These are phyloP conservation scores for Diaporthe velutina DNA, from an alignment of 2,329 filamentous ascomycete species.

Conservation along the genomic window DNA sequence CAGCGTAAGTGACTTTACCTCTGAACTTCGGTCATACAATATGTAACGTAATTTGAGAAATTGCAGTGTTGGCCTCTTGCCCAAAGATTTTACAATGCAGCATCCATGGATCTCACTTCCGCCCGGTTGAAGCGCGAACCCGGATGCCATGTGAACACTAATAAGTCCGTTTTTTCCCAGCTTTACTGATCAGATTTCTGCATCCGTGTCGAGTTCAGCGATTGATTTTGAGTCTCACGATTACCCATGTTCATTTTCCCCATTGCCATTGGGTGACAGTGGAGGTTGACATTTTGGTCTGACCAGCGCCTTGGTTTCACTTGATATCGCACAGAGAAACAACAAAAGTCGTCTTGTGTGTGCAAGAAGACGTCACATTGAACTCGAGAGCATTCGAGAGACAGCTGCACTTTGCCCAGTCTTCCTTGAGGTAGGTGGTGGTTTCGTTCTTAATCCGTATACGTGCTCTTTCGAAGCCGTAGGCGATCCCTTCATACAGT, in stretches of 20 bases:
- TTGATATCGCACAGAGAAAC: neutral
- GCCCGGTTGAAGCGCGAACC: neutral
- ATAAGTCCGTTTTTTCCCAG: too few species aligned
- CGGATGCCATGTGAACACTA: neutral
- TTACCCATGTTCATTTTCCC: too few species aligned
- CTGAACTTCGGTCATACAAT: neutral
- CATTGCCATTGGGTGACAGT: neutral
- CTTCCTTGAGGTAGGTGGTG: too few species aligned
- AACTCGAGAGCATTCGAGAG: neutral
- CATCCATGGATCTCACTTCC: neutral
- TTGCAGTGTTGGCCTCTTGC: neutral
- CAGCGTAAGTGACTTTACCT: neutral
- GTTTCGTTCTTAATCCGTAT: too few species aligned
- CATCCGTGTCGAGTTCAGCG: neutral
- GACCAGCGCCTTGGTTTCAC: neutral
- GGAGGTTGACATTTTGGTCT: neutral
- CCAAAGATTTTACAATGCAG: neutral
- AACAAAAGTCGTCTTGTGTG: neutral
- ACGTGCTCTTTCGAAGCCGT: too few species aligned
- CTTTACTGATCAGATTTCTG: neutral
- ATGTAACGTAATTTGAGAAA: neutral
- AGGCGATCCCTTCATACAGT: too few species aligned
- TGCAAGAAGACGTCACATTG: neutral
- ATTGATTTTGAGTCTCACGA: neutral
- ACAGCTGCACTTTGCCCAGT: neutral